Evolutionary conservation across 179 eudicot genomes (phyloP).

Genomic region (Heliamphora pulchella): DNA sequence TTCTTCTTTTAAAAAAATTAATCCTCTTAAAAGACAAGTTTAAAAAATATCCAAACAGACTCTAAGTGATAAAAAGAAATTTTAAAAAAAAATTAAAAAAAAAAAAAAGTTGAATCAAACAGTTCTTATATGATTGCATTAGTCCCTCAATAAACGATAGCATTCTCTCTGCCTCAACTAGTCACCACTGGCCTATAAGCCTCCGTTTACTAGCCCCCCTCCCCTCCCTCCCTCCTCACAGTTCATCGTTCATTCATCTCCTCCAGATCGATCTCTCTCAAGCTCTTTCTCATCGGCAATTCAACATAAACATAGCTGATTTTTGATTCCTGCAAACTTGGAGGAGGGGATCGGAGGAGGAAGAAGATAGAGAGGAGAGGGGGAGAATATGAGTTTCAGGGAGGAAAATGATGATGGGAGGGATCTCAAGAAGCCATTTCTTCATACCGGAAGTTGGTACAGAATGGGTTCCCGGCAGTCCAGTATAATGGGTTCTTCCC

Average conservation of each 20-base stretch:
- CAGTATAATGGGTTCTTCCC: constrained; percentile 71
- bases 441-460: constrained; percentile 97
- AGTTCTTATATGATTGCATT: no score
- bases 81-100: no score
- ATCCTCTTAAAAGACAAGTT: no score
- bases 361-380: not conserved
- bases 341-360: not conserved
- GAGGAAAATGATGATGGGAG: constrained; percentile 55
- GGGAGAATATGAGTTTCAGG: constrained; percentile 52
- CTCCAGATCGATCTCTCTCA: no score
- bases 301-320: not conserved
- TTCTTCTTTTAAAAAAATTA: no score
- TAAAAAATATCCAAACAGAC: no score
- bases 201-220: no score
- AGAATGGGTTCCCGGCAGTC: constrained; percentile 90
- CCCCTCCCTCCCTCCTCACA: not conserved
- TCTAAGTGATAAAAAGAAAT: no score
- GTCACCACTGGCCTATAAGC: no score
- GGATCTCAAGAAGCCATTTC: constrained; percentile 78
- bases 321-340: not conserved
- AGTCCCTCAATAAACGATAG: no score
- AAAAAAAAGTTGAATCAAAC: no score
- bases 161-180: no score
- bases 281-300: not conserved
- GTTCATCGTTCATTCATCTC: not conserved